Base-by-base conservation (phyloP, 148 eudicot genomes). In the Vaccinium macrocarpon region DNA sequence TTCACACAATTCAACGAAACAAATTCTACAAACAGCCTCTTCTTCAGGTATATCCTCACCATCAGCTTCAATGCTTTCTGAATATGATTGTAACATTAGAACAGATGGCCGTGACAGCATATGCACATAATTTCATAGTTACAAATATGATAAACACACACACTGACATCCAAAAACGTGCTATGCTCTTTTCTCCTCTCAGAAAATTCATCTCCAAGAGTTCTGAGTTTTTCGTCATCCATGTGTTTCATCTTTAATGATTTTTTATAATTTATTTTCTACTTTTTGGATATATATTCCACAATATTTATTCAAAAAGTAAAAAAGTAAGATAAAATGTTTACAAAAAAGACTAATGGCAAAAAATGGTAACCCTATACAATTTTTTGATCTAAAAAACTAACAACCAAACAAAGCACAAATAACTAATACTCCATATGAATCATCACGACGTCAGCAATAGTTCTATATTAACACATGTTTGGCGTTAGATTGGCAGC, bases 11-110 rank as follows among this genome's bases (percentile, higher is more conserved):
- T 95, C 98, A 82, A 92, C 91, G 18, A 97, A 80, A 87, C 99
- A 97, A 80, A 95, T 95, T 85, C 99, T 90, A 57, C 99, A 97
- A 87, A 97, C 97, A 25, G 99, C 98, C 79, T 95, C 97, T 70
- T 97, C 99, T 90, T 97, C 98, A 1, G 93, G 93, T 88, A 95
- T 97, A 85, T 97, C 99, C 90, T 93, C 95, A 68, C 90, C 91
- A 85, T 86, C 91, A 46, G 62, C 86, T 76, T 93, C 97, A 70
- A 76, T 68, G 50, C 90, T 86, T 64, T 92, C 98, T 95, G 90
- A n/a, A 83, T 57, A 83, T 4, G 49, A 49, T 78, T 35, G 7
- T 53, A 84, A 77, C 5, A 53, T 84, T 79, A 84, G 46, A 52
- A 51, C 8, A 52, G 83, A 50, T 49, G 27, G 61, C 51, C 50